Evolutionary conservation across 768 basidiomycete species (phyloP), one percentile per base, ranked within the genome.

Genomic region (Fomitopsis serialis): DNA sequence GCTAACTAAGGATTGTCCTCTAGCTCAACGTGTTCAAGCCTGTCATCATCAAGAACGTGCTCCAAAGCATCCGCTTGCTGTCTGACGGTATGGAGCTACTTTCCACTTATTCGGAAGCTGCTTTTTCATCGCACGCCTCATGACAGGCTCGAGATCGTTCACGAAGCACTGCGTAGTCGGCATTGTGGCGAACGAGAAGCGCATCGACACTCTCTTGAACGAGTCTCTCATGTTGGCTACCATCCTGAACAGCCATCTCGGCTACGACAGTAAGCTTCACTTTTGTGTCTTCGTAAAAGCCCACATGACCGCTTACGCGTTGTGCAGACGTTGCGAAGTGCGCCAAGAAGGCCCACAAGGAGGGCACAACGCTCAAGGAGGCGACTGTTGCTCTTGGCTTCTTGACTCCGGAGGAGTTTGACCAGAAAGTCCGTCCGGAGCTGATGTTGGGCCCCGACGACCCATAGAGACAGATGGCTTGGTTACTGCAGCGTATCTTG

Each of bases 291-390:
- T 45, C 15, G 10, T 3, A 37, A 27, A 32, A 48, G 61, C 50
- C 44, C 45, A 45, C 54, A 51, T 65, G 17, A 54, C 56, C 37
- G 15, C 47, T 34, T n/a, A 43, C 44, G 19, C 58, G 23, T 22
- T 13, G 42, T 56, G 42, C 66, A 98, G 94, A 97, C 72, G 97
- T 98, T 47, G 97, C 97, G 47, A 94, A 91, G 73, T 92, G 90
- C 65, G 97, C 97, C 25, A 99, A 99, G 81, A 98, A 98, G 71
- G 97, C 97, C n/a, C 97, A 98, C 78, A 92, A 89, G 70, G 94
- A 99, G 72, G 97, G 97, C 24, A 90, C 86, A 46, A 98, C 97
- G 55, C 67, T 98, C 69, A 98, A 96, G 77, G 89, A 93, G 72
- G 93, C 97, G 40, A 93, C 94, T 11, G 86, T 98, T 44, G 70